These are phyloP conservation scores for Psilocybe sp. DNA, from an alignment of 768 basidiomycete genomes.

Conservation along the genomic window DNA sequence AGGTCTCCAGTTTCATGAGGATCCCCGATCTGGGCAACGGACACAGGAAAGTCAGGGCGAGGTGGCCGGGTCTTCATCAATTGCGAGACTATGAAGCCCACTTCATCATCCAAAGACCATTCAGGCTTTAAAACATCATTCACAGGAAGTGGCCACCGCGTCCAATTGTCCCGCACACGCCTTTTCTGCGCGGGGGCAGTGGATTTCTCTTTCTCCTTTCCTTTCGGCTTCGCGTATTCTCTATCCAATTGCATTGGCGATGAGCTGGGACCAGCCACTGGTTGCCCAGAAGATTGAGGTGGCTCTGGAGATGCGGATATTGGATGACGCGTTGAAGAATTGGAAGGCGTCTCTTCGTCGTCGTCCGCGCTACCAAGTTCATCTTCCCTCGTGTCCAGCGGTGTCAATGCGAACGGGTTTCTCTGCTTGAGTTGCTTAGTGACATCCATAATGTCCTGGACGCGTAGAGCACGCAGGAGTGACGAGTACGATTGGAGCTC, in stretches of 20 bases:
- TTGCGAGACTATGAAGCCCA: slow-evolving; percentile 43
- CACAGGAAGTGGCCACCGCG: slow-evolving; percentile 69
- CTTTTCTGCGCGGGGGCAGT: slow-evolving; percentile 13
- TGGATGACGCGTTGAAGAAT: not conserved
- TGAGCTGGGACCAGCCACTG: slow-evolving; percentile 14
- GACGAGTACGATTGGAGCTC: slow-evolving; percentile 70
- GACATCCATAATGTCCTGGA: slow-evolving; percentile 56
- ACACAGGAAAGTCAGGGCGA: slow-evolving; percentile 10
- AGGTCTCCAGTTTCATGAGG: slow-evolving; percentile 18
- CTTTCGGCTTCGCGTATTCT: slow-evolving; percentile 9
- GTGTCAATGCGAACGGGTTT: slow-evolving; percentile 14
- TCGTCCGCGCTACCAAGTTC: slow-evolving; percentile 16
- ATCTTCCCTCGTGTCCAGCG: slow-evolving; percentile 13
- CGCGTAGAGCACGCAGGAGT: slow-evolving; percentile 62
- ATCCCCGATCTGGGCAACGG: slow-evolving; percentile 3
- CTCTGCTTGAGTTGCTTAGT: slow-evolving; percentile 44
- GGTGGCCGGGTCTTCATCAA: slow-evolving; percentile 24
- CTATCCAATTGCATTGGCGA: slow-evolving; percentile 1
- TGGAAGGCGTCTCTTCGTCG: slow-evolving; percentile 10
- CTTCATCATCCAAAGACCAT: slow-evolving; percentile 71
- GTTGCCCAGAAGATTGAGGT: not conserved
- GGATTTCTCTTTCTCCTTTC: slow-evolving; percentile 17
- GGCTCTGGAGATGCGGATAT: not conserved
- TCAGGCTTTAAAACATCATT: slow-evolving; percentile 64
- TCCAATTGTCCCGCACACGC: slow-evolving; percentile 53